phyloP scores from a whole-genome alignment of 306 rosid genomes.

The Lathyrus aphaca region DNA sequence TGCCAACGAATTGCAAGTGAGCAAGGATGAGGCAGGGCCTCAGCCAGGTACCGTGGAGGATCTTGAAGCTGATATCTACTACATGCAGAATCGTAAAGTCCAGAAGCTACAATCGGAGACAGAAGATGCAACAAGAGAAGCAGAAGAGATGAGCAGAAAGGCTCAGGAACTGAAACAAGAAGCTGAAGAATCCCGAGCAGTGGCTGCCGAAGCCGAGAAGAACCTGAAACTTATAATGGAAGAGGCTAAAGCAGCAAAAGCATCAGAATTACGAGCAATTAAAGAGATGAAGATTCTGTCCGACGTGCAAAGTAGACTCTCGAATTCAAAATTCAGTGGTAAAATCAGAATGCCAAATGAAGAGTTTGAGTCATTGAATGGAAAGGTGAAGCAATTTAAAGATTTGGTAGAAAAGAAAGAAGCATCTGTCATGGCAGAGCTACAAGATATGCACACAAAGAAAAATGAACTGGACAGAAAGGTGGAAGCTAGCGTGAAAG shows the following conservation, averaged over 20 bases:
- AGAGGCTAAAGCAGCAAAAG: slow-evolving; percentile 68
- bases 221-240: slow-evolving; percentile 46
- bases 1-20: slow-evolving; percentile 35
- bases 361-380: slow-evolving; percentile 53
- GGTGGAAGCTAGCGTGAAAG: slow-evolving; percentile 63
- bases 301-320: slow-evolving; percentile 29
- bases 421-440: slow-evolving; percentile 48
- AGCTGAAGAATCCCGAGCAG: slow-evolving; percentile 47
- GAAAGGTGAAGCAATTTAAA: slow-evolving; percentile 54
- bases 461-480: slow-evolving; percentile 53
- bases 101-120: slow-evolving; percentile 50
- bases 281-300: slow-evolving; percentile 55
- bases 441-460: slow-evolving; percentile 49
- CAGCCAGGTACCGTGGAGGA: slow-evolving; percentile 27
- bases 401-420: slow-evolving; percentile 56
- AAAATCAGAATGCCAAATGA: slow-evolving; percentile 56
- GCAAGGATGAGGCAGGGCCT: slow-evolving; percentile 33
- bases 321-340: slow-evolving; percentile 36
- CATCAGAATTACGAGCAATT: slow-evolving; percentile 57
- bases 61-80: slow-evolving; percentile 19
- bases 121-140: slow-evolving; percentile 54
- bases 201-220: slow-evolving; percentile 53
- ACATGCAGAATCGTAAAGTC: slow-evolving; percentile 42
- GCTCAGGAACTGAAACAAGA: slow-evolving; percentile 51
- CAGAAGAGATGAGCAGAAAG: slow-evolving; percentile 54